phyloP scores from a whole-genome alignment of 176 grass and related monocot genomes.

The Carex littledalei region DNA sequence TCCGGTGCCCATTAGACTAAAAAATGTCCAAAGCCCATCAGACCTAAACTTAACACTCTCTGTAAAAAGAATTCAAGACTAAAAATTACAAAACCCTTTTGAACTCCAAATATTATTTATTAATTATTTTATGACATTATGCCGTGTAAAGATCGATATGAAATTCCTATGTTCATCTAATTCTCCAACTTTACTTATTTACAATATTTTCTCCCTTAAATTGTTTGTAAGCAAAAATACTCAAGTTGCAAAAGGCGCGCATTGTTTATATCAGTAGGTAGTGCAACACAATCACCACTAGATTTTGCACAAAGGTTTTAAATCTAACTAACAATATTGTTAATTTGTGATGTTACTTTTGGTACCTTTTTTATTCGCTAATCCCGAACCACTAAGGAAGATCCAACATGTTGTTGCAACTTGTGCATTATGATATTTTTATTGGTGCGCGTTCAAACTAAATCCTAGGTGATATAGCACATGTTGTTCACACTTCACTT shows the following conservation, averaged over 20 bases:
- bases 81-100: too few species aligned
- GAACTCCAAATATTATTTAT: too few species aligned
- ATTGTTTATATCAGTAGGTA: not conserved
- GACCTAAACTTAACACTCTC: too few species aligned
- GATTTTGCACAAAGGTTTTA: not conserved
- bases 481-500: conserved; percentile 5
- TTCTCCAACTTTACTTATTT: not conserved
- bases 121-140: not conserved
- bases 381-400: not conserved
- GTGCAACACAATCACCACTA: not conserved
- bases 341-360: not conserved
- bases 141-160: not conserved
- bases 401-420: not conserved
- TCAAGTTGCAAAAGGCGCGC: not conserved
- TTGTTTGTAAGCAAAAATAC: not conserved
- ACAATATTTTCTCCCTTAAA: not conserved
- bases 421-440: not conserved
- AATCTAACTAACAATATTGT: not conserved
- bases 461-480: not conserved
- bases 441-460: not conserved
- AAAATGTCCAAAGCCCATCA: too few species aligned
- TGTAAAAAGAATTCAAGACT: too few species aligned
- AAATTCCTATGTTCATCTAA: not conserved
- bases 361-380: not conserved
- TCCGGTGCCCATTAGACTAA: too few species aligned